phyloP scores from a whole-genome alignment of 2,329 filamentous ascomycete species.

The Passalora sequoiae region DNA sequence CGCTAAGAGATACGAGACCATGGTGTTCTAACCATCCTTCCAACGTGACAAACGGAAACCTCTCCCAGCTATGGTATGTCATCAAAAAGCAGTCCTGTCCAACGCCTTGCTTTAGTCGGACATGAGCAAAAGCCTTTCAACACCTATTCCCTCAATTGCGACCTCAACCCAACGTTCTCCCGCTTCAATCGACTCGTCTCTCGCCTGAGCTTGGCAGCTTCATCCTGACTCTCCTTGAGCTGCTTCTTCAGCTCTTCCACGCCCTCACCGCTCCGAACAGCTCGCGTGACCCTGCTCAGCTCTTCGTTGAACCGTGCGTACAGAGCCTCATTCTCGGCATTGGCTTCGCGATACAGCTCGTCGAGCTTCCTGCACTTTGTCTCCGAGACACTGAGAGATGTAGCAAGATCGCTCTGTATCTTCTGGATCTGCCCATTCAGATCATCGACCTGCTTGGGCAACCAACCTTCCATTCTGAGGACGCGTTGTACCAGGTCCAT shows the following conservation, averaged over 20 bases:
- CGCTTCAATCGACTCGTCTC: conserved; percentile 80
- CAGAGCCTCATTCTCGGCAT: conserved; percentile 84
- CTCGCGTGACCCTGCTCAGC: conserved; percentile 73
- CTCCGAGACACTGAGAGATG: conserved; percentile 65
- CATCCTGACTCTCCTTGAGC: conserved; percentile 69
- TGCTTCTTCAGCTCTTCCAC: conserved; percentile 70
- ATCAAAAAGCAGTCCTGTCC: too few species aligned
- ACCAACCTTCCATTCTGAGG: conserved; percentile 60
- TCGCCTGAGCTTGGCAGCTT: conserved; percentile 70
- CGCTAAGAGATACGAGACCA: too few species aligned
- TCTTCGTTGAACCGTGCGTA: conserved; percentile 93
- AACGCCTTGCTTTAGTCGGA: conserved; percentile 5
- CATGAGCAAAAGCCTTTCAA: not conserved
- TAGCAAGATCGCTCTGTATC: conserved; percentile 67
- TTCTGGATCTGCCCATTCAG: conserved; percentile 57
- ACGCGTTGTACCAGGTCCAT: conserved; percentile 55
- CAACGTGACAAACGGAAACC: too few species aligned
- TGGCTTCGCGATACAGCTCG: conserved; percentile 80
- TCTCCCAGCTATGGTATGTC: too few species aligned
- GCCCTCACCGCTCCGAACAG: conserved; percentile 67
- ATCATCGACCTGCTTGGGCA: conserved; percentile 57
- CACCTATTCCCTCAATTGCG: conserved; percentile 41
- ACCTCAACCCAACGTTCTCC: conserved; percentile 65
- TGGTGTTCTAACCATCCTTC: too few species aligned
- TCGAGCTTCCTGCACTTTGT: conserved; percentile 76